Base-by-base conservation (phyloP, 2,329 filamentous ascomycete species). In the Samsoniella hepiali region DNA sequence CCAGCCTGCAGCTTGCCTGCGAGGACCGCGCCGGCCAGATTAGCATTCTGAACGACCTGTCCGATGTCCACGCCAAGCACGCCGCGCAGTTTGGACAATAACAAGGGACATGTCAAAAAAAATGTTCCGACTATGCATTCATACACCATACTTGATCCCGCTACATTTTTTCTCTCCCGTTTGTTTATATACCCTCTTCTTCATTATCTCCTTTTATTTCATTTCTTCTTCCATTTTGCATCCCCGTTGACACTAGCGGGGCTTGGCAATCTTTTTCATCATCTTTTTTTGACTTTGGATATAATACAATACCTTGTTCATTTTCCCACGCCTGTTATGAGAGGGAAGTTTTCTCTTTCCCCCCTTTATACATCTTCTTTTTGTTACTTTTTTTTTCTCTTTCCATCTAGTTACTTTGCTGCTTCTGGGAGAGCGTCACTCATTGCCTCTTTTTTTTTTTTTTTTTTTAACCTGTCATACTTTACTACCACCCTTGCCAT, bases 1-100 rank as follows among this genome's bases (percentile, higher is more conserved):
- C 83, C n/a, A 80, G 80, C 54, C 75, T 89, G 63, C 86, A 89
- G 71, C 76, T 89, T 69, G 86, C 86, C 29, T 89, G 87, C 67
- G 85, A 85, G 73, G 85, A 87, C 72, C 80, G 85, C 62, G 75
- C 78, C 32, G 83, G 85, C 13, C 86, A 89, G 74, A 72, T 78
- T 64, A 79, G 79, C 62, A 77, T 86, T 40, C 72, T 89, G 60
- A 75, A 79, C 56, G 76, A 70, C 44, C 66, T 78, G 11, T 72
- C 71, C 67, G 76, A 76, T 51, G 76, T 76, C 36, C 74, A 78
- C 64, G 70, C 68, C 56, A 70, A 70, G 32, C 72, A 77, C 64
- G 70, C 70, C 38, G 65, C 66, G 32, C 70, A 71, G 8, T 75
- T 74, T 63, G 71, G 72, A 13, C 71, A 71, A 63, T 76, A 65